phyloP scores from a whole-genome alignment of 371 early-diverging fungal species.

The Cokeromyces recurvatus region DNA sequence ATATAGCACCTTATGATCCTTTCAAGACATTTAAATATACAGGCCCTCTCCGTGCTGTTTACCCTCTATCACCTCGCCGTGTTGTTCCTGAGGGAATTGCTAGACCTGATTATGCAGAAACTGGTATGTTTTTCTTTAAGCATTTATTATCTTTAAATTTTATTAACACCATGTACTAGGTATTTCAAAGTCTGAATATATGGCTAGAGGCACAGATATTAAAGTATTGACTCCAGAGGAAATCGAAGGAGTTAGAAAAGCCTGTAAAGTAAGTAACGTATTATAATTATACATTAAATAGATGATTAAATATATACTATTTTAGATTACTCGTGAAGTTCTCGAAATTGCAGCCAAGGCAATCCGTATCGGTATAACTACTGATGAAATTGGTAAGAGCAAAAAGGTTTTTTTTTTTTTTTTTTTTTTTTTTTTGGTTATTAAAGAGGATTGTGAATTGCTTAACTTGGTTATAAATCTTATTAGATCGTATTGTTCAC shows the following conservation, averaged over 20 bases:
- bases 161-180: too few species aligned
- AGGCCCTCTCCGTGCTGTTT: conserved; percentile 79
- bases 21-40: conserved; percentile 76
- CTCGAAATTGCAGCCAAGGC: conserved; percentile 78
- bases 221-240: conserved; percentile 63
- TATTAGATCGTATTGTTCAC: conserved; percentile 76
- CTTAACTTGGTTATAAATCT: background rate
- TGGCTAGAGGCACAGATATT: conserved; percentile 60
- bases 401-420: too few species aligned
- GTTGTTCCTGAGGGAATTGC: conserved; percentile 70
- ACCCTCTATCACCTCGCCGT: conserved; percentile 80
- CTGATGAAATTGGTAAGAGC: conserved; percentile 72
- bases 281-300: too few species aligned
- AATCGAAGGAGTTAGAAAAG: conserved; percentile 74
- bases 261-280: conserved; percentile 65
- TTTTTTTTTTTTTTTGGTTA: too few species aligned
- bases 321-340: conserved; percentile 79
- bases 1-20: conserved; percentile 66
- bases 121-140: too few species aligned
- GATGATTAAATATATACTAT: too few species aligned
- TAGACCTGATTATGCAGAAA: conserved; percentile 82
- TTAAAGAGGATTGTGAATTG: background rate
- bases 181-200: conserved; percentile 66
- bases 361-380: conserved; percentile 82
- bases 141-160: conserved; percentile 23